Evolutionary conservation across 179 eudicot genomes (phyloP), one percentile per base, ranked within the genome.

Genomic region (Heliamphora pulchella): DNA sequence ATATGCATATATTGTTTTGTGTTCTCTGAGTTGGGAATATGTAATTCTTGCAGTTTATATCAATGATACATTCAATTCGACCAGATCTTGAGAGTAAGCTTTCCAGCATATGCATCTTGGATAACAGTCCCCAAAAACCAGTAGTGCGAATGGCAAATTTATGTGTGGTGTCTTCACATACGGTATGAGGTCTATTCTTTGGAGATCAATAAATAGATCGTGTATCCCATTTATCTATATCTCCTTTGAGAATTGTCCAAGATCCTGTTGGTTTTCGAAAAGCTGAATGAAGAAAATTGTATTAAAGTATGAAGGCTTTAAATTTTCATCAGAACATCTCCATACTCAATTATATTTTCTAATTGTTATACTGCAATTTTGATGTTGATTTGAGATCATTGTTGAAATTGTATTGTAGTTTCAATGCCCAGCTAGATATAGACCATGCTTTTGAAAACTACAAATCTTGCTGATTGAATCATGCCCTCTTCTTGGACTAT

Each of bases 71-170:
- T 75, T 88, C 96, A 67, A 88, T 89, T 58, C 82, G 86, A 44
- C 94, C 94, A 78, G 96, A 90, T 83, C 94, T 96, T 76, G 92
- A 91, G 86, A 89, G 86, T 82, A 92, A 92, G 87, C 50, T 92
- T 70, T 81, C 88, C 62, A 83, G 83, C 81, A 86, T 96, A 77
- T 84, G 97, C 83, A 82, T 96, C 78, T 84, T 96, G 93, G 99
- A 96, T 80, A 85, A 87, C 82, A 96, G 89, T 83, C 92, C 97
- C 61, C 88, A 88, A 82, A 96, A 96, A 73, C 89, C 99, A 79
- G 99, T 96, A 77, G 98, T 96, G 65, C 89, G 97, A 51, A 96
- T 96, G 99, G 98, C 99, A 79, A 96, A 96, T 83, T 81, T 96
- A 75, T 96, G 99, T 84, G 99, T 96, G 87, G 98, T 96, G 78